phyloP scores from a whole-genome alignment of 192 early-diverging fungal genomes.

The Bifiguratus adelaidae region DNA sequence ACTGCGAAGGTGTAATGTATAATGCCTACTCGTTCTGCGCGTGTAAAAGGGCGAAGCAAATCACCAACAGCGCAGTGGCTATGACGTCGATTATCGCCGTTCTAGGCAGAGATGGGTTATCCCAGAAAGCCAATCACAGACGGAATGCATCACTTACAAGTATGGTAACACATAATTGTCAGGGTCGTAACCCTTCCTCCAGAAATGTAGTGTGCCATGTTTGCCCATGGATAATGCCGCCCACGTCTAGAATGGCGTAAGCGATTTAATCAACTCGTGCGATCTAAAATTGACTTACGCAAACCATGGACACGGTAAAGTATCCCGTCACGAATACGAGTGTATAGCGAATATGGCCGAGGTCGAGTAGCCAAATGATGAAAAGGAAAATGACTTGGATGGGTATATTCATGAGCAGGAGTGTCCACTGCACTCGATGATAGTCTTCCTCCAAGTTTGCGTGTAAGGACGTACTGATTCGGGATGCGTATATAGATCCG shows the following conservation, averaged over 20 bases:
- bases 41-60: conserved; percentile 31
- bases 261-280: background rate
- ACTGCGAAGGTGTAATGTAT: too few species aligned
- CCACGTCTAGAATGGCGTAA: conserved; percentile 23
- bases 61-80: conserved; percentile 48
- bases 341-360: conserved; percentile 27
- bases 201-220: conserved; percentile 41
- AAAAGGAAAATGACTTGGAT: conserved; percentile 51
- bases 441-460: conserved; percentile 29
- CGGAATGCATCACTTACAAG: conserved; percentile 30
- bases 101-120: conserved; percentile 24
- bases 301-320: conserved; percentile 39
- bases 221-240: conserved; percentile 45
- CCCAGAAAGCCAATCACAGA: background rate
- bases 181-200: conserved; percentile 65
- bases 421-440: conserved; percentile 36
- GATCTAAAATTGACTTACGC: conserved; percentile 24
- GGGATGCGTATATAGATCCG: conserved; percentile 67
- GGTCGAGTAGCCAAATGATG: conserved; percentile 30
- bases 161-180: conserved; percentile 61
- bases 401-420: conserved; percentile 60
- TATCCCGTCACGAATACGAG: conserved; percentile 35
- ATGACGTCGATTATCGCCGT: conserved; percentile 63
- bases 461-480: conserved; percentile 67
- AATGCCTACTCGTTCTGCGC: too few species aligned